Evolutionary conservation across 2,329 filamentous ascomycete genomes (phyloP).

Genomic region (Penicillium verrucosum): DNA sequence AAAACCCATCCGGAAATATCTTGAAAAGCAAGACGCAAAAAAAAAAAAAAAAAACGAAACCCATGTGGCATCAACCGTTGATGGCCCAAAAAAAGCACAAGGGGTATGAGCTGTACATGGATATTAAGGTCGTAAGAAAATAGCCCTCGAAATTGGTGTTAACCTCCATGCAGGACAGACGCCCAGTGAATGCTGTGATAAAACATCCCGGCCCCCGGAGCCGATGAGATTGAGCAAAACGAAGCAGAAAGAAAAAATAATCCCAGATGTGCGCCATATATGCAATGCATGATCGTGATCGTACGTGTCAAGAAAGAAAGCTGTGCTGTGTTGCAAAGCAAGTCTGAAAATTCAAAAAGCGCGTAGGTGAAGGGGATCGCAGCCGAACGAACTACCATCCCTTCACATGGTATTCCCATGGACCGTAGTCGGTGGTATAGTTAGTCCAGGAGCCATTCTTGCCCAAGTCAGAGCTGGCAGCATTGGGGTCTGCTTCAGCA

Average conservation of each 20-base stretch:
- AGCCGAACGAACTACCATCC: slow-evolving; percentile 62
- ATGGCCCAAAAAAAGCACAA: slow-evolving; percentile 12
- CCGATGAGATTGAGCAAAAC: slow-evolving; percentile 12
- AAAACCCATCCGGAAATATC: slow-evolving; percentile 3
- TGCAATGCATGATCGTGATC: slow-evolving; percentile 41
- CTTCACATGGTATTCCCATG: slow-evolving; percentile 79
- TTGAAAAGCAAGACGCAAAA: slow-evolving; percentile 2
- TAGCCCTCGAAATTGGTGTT: slow-evolving; percentile 15
- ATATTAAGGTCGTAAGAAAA: slow-evolving; percentile 27
- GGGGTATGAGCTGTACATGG: slow-evolving; percentile 33
- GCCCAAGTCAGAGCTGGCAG: slow-evolving; percentile 47
- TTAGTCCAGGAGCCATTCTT: slow-evolving; percentile 78
- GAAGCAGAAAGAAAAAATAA: slow-evolving; percentile 22
- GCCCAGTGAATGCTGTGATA: slow-evolving; percentile 32
- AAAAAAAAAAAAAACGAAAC: slow-evolving; percentile 1
- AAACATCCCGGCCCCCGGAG: slow-evolving; percentile 16
- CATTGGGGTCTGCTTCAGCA: slow-evolving; percentile 18
- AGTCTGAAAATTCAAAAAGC: slow-evolving; percentile 1
- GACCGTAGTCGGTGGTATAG: slow-evolving; percentile 72
- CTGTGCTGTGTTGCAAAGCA: slow-evolving; percentile 14
- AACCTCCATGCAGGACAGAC: slow-evolving; percentile 26
- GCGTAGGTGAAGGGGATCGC: not conserved
- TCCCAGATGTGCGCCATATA: slow-evolving; percentile 36
- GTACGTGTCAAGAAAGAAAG: slow-evolving; percentile 29
- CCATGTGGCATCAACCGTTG: slow-evolving; percentile 21